A percentile compares a stretch with the other conserved stretches of the same genome.
phyloP scores from a whole-genome alignment of 148 eudicot species.

The Limonium bicolor region DNA sequence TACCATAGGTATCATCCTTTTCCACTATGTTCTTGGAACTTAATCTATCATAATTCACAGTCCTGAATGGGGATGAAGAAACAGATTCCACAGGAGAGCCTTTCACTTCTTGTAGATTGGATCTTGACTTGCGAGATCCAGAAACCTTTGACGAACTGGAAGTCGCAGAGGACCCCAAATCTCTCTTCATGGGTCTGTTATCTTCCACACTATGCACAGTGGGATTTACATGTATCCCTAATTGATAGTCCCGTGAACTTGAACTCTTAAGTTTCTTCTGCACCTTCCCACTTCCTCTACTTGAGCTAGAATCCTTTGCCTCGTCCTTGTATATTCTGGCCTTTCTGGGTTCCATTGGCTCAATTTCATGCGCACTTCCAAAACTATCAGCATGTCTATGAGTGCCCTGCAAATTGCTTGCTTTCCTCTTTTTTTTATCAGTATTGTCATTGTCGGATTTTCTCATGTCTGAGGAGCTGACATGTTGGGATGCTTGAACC shows the following conservation, averaged over 20 bases:
- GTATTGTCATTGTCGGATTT: slow-evolving; percentile 21
- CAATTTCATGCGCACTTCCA: slow-evolving; percentile 24
- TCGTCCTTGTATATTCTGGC: slow-evolving; percentile 44
- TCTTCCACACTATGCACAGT: slow-evolving; percentile 12
- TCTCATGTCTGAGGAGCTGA: slow-evolving; percentile 14
- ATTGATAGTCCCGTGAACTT: slow-evolving; percentile 15
- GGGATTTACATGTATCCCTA: slow-evolving; percentile 9
- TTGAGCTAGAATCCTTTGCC: slow-evolving; percentile 34
- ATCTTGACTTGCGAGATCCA: slow-evolving; percentile 43
- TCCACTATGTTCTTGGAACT: slow-evolving; percentile 13
- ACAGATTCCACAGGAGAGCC: slow-evolving; percentile 95
- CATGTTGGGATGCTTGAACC: slow-evolving; percentile 17
- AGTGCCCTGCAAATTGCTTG: slow-evolving; percentile 19
- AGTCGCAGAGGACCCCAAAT: slow-evolving; percentile 38
- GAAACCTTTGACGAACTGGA: slow-evolving; percentile 96
- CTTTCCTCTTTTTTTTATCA: slow-evolving; percentile 51
- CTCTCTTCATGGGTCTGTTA: slow-evolving; percentile 25
- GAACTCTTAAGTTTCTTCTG: slow-evolving; percentile 29
- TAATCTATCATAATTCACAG: slow-evolving; percentile 28
- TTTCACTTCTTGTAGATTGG: slow-evolving; percentile 43
- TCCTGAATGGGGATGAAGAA: slow-evolving; percentile 81
- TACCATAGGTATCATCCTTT: slow-evolving; percentile 22
- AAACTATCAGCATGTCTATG: slow-evolving; percentile 8
- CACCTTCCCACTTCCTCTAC: slow-evolving; percentile 30
- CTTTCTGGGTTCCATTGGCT: slow-evolving; percentile 43